Evolutionary conservation across 441 rosid genomes (phyloP).

Genomic region (Hura crepitans): DNA sequence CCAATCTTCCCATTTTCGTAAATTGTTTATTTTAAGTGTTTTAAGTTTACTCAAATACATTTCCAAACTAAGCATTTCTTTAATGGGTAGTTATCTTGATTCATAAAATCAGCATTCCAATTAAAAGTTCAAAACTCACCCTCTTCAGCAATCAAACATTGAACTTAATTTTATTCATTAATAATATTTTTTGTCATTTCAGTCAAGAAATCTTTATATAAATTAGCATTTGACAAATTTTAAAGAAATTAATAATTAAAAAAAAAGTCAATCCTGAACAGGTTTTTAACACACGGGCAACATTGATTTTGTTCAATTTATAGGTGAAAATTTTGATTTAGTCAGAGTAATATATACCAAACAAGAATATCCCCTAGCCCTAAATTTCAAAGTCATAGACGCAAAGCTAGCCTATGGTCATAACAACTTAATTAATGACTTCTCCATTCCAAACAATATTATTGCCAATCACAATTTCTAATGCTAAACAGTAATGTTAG

Average conservation of each 20-base stretch:
- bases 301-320: conserved; percentile 18
- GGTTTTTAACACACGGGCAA: conserved; percentile 34
- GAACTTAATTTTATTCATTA: background rate
- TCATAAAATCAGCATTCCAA: background rate
- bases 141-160: background rate
- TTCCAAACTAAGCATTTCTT: background rate
- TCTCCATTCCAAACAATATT: conserved; percentile 19
- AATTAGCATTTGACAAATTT: conserved; percentile 24
- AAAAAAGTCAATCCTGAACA: conserved; percentile 28
- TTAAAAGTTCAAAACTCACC: too few relatives aligned
- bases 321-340: conserved; percentile 17
- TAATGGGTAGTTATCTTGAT: background rate
- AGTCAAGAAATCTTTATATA: background rate
- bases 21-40: too few relatives aligned
- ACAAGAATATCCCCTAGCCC: conserved; percentile 12
- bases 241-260: background rate
- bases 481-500: background rate
- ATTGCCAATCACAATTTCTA: background rate
- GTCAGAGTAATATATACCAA: conserved; percentile 28
- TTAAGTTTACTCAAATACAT: background rate
- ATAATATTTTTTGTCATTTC: background rate
- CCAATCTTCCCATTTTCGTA: background rate
- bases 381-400: conserved; percentile 25
- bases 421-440: conserved; percentile 21
- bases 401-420: conserved; percentile 10